A percentile compares a stretch with the other conserved stretches of the same genome.
phyloP scores from a whole-genome alignment of 2,329 filamentous ascomycete species.

The Xylaria sp. region DNA sequence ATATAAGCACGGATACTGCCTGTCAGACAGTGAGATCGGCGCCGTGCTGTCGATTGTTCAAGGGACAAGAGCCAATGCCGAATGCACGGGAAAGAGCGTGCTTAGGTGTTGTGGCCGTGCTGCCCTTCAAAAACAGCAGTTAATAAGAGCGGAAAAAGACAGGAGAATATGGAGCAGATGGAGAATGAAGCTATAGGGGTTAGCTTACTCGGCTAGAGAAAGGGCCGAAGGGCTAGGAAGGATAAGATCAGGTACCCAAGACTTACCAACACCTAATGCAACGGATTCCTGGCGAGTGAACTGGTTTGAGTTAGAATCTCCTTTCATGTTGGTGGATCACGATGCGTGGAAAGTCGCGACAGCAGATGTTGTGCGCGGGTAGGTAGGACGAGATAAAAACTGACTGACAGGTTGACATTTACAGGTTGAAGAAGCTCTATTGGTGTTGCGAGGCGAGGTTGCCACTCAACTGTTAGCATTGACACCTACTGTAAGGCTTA shows the following conservation, averaged over 20 bases:
- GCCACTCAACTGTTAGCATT: background rate
- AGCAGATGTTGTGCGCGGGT: background rate
- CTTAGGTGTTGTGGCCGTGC: background rate
- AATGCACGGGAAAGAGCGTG: background rate
- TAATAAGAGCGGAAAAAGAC: background rate
- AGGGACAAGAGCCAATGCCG: background rate
- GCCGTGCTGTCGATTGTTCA: background rate
- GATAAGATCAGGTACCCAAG: background rate
- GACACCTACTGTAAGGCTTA: background rate
- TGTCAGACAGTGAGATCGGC: background rate
- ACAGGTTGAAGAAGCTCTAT: background rate
- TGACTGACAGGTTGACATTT: background rate
- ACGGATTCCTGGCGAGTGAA: background rate
- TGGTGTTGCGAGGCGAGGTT: background rate
- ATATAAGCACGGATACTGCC: background rate
- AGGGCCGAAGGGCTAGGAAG: background rate
- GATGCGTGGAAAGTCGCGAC: background rate
- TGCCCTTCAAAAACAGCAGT: background rate
- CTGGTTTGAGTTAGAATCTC: background rate
- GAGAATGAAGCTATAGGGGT: background rate
- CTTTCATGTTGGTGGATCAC: background rate
- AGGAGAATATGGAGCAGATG: background rate
- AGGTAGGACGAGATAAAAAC: background rate
- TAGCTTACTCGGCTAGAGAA: background rate
- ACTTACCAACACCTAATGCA: background rate